Evolutionary conservation across 2,329 filamentous ascomycete species (phyloP), one percentile per base, ranked within the genome.

Genomic region (Ophiostoma ulmi): DNA sequence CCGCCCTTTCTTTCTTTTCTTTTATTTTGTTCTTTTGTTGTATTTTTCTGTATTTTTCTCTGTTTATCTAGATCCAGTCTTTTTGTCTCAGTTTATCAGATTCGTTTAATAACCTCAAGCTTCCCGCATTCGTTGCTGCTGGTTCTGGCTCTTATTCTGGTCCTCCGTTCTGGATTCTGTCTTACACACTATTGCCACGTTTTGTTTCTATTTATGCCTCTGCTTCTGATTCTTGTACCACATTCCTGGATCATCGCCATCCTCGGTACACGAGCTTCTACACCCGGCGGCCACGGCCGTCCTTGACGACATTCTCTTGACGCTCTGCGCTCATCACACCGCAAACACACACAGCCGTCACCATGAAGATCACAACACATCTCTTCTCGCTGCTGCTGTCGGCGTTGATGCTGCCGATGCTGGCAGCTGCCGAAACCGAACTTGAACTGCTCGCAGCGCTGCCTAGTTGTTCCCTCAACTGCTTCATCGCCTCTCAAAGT

Each of bases 391-490:
- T 71, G 68, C 55, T 70, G 31, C 39, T 68, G 39, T 31, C 71
- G 22, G 69, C 69, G 1, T 36, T 69, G 61, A 65, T 72, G 67
- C 69, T 69, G 44, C 63, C 52, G 38, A 64, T 63, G 55, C 66
- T 41, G n/a, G 61, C 67, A 55, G 69, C 61, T 11, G 69, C 55
- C 13, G 39, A 35, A 10, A 26, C 17, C 17, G 26, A 55, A 5
- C 38, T 58, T 5, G 61, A 67, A 35, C 66, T 72, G 20, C 64
- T 72, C 13, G 26, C 26, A 10, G 39, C 69, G 14, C 61, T 72
- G 52, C 71, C 71, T 1, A 36, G 48, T 5, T 72, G 71, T 35
- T 64, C 71, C 14, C 64, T 70, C 35, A 65, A 39, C 1, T 72
- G 71, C 39, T 67, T 72, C 13, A 17, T 69, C 1, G 31, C 58